Evolutionary conservation across 148 eudicot species (phyloP).

Genomic region (Fagopyrum esculentum): DNA sequence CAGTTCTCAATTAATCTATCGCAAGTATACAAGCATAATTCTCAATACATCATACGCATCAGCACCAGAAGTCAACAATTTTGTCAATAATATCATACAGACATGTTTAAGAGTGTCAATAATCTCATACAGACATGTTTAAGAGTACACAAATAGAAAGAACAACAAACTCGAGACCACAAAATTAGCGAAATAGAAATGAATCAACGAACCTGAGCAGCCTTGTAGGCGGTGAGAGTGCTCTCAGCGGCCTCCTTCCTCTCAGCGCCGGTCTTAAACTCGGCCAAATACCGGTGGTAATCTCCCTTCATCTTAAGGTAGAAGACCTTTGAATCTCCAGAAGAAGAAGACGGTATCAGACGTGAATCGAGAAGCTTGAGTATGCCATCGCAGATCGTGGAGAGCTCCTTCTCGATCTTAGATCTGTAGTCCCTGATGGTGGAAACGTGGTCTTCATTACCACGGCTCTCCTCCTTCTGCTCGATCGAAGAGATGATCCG

Average conservation of each 20-base stretch:
- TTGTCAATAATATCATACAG: no score
- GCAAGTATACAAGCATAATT: background rate
- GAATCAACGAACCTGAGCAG: constrained; percentile 40
- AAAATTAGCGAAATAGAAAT: background rate
- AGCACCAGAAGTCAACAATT: background rate
- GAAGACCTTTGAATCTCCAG: constrained; percentile 44
- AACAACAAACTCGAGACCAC: background rate
- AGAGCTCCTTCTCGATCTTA: constrained; percentile 47
- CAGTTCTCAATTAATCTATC: background rate
- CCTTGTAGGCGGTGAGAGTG: constrained; percentile 44
- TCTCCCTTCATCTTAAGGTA: constrained; percentile 62
- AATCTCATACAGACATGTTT: no score
- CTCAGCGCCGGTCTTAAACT: constrained; percentile 40
- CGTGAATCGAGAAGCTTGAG: constrained; percentile 34
- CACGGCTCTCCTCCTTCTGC: constrained; percentile 65
- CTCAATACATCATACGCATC: background rate
- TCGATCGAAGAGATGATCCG: constrained; percentile 64
- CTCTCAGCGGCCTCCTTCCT: constrained; percentile 48
- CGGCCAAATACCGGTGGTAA: constrained; percentile 51
- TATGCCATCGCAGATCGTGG: constrained; percentile 40
- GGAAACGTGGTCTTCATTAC: constrained; percentile 60
- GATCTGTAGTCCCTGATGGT: constrained; percentile 43
- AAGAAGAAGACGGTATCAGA: constrained; percentile 31
- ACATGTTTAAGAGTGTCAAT: no score
- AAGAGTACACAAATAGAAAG: background rate